These are phyloP conservation scores for Trametes sanguinea DNA, from an alignment of 768 basidiomycete species.

Conservation along the genomic window DNA sequence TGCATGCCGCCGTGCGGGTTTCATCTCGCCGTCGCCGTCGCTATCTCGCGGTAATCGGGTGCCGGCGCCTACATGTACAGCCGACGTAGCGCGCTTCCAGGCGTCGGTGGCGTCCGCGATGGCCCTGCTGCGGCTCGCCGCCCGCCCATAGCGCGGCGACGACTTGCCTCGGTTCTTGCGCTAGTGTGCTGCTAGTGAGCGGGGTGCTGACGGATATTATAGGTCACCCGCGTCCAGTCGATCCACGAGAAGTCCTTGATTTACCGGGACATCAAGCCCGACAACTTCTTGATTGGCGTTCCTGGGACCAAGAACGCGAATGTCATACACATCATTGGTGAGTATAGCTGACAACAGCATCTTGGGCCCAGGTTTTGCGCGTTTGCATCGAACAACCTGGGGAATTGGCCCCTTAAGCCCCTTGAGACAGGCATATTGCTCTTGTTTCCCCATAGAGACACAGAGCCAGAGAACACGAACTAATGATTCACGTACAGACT, in stretches of 20 bases:
- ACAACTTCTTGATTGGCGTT: slow-evolving; percentile 97
- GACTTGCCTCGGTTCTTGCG: neutral
- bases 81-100: slow-evolving; percentile 1
- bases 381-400: neutral
- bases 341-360: slow-evolving; percentile 29
- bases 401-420: neutral
- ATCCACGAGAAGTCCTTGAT: slow-evolving; percentile 99
- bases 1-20: slow-evolving; percentile 5
- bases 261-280: slow-evolving; percentile 98
- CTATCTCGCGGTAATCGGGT: slow-evolving; percentile 11
- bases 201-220: neutral
- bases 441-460: no score
- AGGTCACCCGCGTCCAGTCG: slow-evolving; percentile 96
- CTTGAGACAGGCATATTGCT: no score
- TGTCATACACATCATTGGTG: slow-evolving; percentile 83
- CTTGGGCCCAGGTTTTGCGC: neutral
- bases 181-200: neutral
- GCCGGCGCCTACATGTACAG: slow-evolving; percentile 9
- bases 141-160: neutral
- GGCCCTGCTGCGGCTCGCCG: neutral
- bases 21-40: neutral
- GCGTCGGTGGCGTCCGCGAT: neutral
- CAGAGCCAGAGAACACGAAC: neutral
- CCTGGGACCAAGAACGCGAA: slow-evolving; percentile 90
- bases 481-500: slow-evolving; percentile 56